phyloP scores from a whole-genome alignment of 2,329 filamentous ascomycete genomes.

The Cladophialophora exuberans region DNA sequence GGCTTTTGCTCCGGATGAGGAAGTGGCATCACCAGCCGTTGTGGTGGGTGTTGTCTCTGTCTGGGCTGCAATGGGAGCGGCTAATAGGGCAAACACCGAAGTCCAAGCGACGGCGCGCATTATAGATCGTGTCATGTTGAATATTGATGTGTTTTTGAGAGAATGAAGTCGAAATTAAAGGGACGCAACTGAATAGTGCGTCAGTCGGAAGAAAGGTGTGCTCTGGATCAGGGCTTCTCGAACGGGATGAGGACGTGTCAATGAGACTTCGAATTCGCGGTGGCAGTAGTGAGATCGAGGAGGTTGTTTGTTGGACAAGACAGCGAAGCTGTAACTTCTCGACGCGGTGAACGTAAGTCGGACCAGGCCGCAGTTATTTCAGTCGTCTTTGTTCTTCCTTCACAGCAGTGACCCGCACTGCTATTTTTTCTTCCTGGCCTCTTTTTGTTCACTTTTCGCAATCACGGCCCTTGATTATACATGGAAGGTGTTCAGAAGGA shows the following conservation, averaged over 20 bases:
- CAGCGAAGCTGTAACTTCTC: no score
- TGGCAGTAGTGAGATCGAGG: neutral
- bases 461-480: conserved; percentile 5
- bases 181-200: no score
- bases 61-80: conserved; percentile 24
- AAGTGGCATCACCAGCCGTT: neutral
- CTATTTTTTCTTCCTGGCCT: conserved; percentile 19
- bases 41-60: conserved; percentile 7
- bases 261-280: neutral
- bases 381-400: conserved; percentile 20
- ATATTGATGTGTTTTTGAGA: conserved; percentile 6
- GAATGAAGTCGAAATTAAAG: neutral
- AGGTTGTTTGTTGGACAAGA: no score
- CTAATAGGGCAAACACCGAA: conserved; percentile 18
- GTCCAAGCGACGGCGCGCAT: conserved; percentile 21
- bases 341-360: neutral
- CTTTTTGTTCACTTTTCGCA: conserved; percentile 20
- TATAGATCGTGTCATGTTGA: conserved; percentile 27
- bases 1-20: conserved; percentile 19
- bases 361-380: neutral
- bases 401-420: conserved; percentile 30
- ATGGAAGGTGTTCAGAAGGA: no score
- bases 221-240: no score
- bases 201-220: neutral
- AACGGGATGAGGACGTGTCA: neutral